phyloP scores from a whole-genome alignment of 306 rosid genomes.

The Castanea sativa region DNA sequence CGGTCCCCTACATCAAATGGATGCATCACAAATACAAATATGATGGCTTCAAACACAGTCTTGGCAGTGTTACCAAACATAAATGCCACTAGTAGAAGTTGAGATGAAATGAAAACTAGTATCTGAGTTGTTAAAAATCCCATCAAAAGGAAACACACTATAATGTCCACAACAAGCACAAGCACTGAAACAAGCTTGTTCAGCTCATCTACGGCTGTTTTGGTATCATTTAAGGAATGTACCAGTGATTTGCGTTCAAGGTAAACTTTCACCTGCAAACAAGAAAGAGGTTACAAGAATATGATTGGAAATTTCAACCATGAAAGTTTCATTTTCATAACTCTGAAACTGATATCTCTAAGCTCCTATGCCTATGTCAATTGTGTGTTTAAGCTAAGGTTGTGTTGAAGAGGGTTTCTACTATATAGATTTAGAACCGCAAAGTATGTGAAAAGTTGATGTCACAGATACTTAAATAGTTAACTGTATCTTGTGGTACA shows the following conservation, averaged over 20 bases:
- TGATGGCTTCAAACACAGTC: conserved; percentile 81
- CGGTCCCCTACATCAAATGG: conserved; percentile 91
- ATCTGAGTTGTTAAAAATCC: conserved; percentile 69
- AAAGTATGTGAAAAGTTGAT: neutral
- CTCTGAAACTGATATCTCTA: neutral
- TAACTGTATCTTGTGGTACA: neutral
- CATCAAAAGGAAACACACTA: conserved; percentile 73
- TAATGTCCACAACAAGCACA: conserved; percentile 38
- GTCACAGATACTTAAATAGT: neutral
- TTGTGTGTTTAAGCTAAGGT: neutral
- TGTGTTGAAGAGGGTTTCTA: neutral
- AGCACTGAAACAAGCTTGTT: conserved; percentile 55
- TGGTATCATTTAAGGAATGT: conserved; percentile 74
- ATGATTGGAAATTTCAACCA: neutral
- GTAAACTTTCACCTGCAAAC: conserved; percentile 74
- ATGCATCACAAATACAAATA: conserved; percentile 87
- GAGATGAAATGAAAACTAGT: conserved; percentile 76
- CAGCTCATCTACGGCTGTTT: conserved; percentile 82
- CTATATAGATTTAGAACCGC: neutral
- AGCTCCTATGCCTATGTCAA: neutral
- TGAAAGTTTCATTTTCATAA: neutral
- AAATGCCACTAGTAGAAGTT: conserved; percentile 64
- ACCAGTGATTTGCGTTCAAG: conserved; percentile 67
- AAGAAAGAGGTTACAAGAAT: conserved; percentile 15
- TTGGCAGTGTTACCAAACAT: conserved; percentile 73